Percentiles rank a stretch among this genome's conserved stretches.
These are phyloP conservation scores for Lasiosphaeria ovina DNA, from an alignment of 495 filamentous ascomycete genomes.

Conservation along the genomic window DNA sequence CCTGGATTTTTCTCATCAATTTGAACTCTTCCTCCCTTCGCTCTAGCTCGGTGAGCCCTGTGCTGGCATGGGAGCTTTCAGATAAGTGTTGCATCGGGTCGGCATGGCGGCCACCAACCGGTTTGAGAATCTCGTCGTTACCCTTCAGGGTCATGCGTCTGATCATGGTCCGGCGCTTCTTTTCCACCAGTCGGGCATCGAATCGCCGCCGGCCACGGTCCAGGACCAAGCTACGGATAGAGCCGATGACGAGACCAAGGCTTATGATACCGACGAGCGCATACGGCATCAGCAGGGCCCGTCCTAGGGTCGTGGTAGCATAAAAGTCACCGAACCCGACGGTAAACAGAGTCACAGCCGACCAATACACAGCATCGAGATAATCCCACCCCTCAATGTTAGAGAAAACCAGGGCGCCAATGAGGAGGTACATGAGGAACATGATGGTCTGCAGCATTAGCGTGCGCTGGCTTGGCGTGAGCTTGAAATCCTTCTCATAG, in stretches of 20 bases:
- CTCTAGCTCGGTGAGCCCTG: constrained; percentile 50
- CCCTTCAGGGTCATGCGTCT: constrained; percentile 49
- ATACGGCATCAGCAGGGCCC: constrained; percentile 73
- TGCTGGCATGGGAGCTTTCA: background rate
- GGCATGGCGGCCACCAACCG: constrained; percentile 28
- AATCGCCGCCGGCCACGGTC: constrained; percentile 73
- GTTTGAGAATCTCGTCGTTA: constrained; percentile 49
- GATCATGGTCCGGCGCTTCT: constrained; percentile 58
- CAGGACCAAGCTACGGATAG: constrained; percentile 74
- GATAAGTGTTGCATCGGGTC: background rate
- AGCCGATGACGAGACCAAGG: constrained; percentile 80
- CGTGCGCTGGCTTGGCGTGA: constrained; percentile 73
- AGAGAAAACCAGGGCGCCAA: constrained; percentile 70
- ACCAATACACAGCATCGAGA: constrained; percentile 79
- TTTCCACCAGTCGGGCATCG: constrained; percentile 66
- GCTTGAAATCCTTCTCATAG: constrained; percentile 66
- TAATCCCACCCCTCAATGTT: constrained; percentile 75
- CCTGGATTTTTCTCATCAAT: constrained; percentile 79
- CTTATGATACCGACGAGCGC: constrained; percentile 78
- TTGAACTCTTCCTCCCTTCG: constrained; percentile 72
- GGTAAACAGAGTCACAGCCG: constrained; percentile 80
- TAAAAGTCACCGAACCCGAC: constrained; percentile 74
- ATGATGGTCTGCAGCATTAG: constrained; percentile 86
- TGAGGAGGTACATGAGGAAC: constrained; percentile 70
- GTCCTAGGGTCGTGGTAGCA: constrained; percentile 54